Conservation (phyloP, 2,329 filamentous ascomycete species). For the Exserohilum rostratum region DNA sequence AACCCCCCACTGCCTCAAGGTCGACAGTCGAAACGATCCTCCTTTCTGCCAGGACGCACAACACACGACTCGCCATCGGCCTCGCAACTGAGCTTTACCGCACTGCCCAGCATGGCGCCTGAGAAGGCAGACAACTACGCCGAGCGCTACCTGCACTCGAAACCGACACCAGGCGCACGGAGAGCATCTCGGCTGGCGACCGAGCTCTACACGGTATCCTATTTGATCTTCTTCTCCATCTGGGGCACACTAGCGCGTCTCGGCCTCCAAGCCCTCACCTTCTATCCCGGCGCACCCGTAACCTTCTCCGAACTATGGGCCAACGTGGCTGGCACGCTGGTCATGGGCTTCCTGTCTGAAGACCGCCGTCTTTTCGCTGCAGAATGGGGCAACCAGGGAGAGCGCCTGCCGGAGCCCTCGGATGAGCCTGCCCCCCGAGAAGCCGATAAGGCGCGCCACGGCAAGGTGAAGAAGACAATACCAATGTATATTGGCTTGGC, state of each 20-base stretch:
- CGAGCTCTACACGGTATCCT: slow-evolving; percentile 70
- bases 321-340: slow-evolving; percentile 78
- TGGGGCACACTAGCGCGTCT: slow-evolving; percentile 83
- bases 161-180: slow-evolving; percentile 16
- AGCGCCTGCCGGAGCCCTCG: slow-evolving; percentile 28
- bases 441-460: slow-evolving; percentile 37
- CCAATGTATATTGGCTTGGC: slow-evolving; percentile 86
- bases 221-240: slow-evolving; percentile 84
- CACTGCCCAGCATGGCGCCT: slow-evolving; percentile 32
- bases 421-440: slow-evolving; percentile 7
- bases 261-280: slow-evolving; percentile 78
- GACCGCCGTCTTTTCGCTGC: slow-evolving; percentile 76
- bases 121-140: slow-evolving; percentile 11
- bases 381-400: slow-evolving; percentile 62
- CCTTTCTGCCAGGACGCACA: slow-evolving; percentile 8
- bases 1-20: slow-evolving; percentile 10
- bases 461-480: slow-evolving; percentile 77
- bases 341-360: slow-evolving; percentile 86
- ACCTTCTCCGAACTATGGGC: slow-evolving; percentile 81
- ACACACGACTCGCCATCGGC: slow-evolving; percentile 11
- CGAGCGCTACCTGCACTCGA: slow-evolving; percentile 16
- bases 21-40: slow-evolving; percentile 17
- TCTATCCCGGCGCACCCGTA: slow-evolving; percentile 77
- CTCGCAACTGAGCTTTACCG: slow-evolving; percentile 35
- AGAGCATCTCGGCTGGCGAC: slow-evolving; percentile 42